These are phyloP conservation scores for Fomes fomentarius DNA, from an alignment of 1,284 basidiomycete genomes.

Conservation along the genomic window DNA sequence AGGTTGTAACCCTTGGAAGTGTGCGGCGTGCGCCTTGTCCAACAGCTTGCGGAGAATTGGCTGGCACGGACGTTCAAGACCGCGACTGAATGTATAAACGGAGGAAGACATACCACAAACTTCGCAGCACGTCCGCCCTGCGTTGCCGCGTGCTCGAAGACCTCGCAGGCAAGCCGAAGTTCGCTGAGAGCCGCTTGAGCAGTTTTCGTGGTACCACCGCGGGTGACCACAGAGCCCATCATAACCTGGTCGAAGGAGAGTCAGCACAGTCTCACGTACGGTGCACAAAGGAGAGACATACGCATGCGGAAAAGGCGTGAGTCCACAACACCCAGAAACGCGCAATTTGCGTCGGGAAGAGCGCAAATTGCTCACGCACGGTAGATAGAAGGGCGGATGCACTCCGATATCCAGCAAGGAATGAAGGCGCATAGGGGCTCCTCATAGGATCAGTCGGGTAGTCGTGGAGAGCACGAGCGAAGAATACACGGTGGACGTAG, in stretches of 20 bases:
- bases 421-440: constrained; percentile 67
- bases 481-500: constrained; percentile 71
- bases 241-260: constrained; percentile 50
- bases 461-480: constrained; percentile 65
- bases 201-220: constrained; percentile 62
- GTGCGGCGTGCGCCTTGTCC: constrained; percentile 60
- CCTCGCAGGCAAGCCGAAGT: constrained; percentile 56
- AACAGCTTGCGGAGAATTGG: constrained; percentile 64
- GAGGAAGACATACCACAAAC: constrained; percentile 53
- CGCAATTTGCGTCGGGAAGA: constrained; percentile 46
- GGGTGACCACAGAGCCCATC: constrained; percentile 71
- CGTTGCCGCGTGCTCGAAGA: constrained; percentile 62
- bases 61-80: constrained; percentile 33
- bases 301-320: constrained; percentile 61
- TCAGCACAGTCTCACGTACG: not conserved
- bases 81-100: too few species aligned
- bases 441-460: constrained; percentile 55
- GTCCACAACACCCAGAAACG: constrained; percentile 62
- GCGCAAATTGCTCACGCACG: constrained; percentile 45
- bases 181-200: constrained; percentile 68
- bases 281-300: constrained; percentile 37
- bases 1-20: constrained; percentile 48
- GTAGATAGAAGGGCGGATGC: constrained; percentile 61
- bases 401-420: constrained; percentile 69
- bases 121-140: constrained; percentile 67